Evolutionary conservation across 1,139 yeast genomes (phyloP), one percentile per base, ranked within the genome.

Genomic region (Zygoascus meyerae): DNA sequence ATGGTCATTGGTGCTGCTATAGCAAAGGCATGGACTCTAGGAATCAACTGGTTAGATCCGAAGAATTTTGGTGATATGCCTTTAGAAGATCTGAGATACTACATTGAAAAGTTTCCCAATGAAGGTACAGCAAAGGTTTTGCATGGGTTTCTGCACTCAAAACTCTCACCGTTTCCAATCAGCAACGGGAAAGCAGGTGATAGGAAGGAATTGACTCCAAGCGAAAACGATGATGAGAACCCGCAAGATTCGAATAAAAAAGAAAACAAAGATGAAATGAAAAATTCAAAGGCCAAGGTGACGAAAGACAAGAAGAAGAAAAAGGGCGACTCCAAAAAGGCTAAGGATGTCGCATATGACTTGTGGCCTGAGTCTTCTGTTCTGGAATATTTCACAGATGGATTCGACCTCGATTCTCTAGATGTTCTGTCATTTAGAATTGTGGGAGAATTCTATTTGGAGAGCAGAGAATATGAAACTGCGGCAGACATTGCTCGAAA

Each of bases 11-110:
- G 77, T 36, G 77, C 81, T 12, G 72, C 74, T 0, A 79, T 81
- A 21, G 68, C 75, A 28, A 68, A 77, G 35, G 87, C 92, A 1
- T 92, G 96, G 95, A 72, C 75, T 43, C 61, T 83, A 11, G 79
- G 79, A 56, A 78, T 89, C 55, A 95, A 92, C 57, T 84, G 92
- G 83, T 55, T 67, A 32, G 96, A 92, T 61, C 74, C 73, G 7
- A 63, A 61, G 2, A 67, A 71, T 8, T 62, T 87, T 11, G 60
- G 66, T 21, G 74, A 75, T 2, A 61, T 86, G 44, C 81, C 81
- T 43, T 61, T 72, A 28, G 70, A 67, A 2, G 60, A 71, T 7
- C 56, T 87, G 1, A 55, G 69, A 4, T 71, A 68, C 34, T 86
- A 77, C 59, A 67, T 85, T 37, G 68, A 71, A 34, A 62, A 69